Conservation (phyloP, 1,139 yeast species). For the Kluyveromyces sp. region DNA sequence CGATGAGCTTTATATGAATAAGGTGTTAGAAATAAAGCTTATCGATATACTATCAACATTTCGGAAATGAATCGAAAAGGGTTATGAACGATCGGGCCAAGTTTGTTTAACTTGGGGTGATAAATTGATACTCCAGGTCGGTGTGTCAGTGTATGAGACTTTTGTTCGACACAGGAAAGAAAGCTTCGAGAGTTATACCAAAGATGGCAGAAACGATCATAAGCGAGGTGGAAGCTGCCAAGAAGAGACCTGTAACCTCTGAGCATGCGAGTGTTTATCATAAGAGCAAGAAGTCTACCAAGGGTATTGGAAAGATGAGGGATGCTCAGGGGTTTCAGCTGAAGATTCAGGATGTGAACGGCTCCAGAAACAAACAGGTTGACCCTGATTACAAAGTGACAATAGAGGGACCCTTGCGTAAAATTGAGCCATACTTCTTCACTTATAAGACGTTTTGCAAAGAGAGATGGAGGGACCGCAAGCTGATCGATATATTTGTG, state of each 20-base stretch:
- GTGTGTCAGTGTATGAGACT: background rate
- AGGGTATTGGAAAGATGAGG: conserved; percentile 18
- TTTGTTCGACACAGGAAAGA: background rate
- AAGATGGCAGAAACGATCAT: background rate
- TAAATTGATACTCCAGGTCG: no score
- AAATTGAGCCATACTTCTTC: conserved; percentile 79
- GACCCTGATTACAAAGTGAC: conserved; percentile 32
- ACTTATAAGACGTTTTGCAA: conserved; percentile 90
- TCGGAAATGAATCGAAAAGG: no score
- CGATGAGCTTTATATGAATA: no score
- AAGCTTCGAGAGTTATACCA: conserved; percentile 9
- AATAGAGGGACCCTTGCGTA: conserved; percentile 55
- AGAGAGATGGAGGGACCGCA: conserved; percentile 80
- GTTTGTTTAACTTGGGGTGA: no score
- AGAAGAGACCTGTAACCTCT: background rate
- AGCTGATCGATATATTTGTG: conserved; percentile 69
- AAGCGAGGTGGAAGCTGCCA: conserved; percentile 3
- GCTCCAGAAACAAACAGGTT: conserved; percentile 22
- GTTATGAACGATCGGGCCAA: no score
- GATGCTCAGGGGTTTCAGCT: conserved; percentile 30
- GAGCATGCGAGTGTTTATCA: conserved; percentile 2
- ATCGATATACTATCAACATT: no score
- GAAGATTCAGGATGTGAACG: conserved; percentile 24
- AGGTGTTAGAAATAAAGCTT: no score
- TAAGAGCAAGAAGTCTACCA: conserved; percentile 14